These are phyloP conservation scores for Linum tenue DNA, from an alignment of 345 rosid species.

Conservation along the genomic window DNA sequence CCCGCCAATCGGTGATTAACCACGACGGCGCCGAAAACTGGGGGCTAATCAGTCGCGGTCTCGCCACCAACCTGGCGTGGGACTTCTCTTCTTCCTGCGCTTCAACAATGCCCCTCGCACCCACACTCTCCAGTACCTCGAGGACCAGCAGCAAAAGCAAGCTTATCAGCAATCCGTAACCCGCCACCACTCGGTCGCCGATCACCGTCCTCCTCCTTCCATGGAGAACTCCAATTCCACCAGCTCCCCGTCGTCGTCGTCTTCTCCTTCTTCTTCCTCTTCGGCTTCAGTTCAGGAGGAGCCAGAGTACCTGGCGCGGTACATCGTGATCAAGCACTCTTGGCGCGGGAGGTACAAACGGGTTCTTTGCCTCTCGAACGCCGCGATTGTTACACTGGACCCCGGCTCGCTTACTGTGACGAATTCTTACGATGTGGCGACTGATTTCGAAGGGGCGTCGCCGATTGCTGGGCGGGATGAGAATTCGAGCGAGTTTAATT, in stretches of 20 bases:
- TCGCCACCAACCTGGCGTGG: constrained; percentile 62
- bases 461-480: constrained; percentile 75
- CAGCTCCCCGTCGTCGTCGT: constrained; percentile 5
- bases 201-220: constrained; percentile 19
- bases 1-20: background rate
- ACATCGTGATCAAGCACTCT: constrained; percentile 76
- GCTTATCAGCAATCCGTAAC: constrained; percentile 28
- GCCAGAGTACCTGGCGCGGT: constrained; percentile 89
- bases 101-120: constrained; percentile 51
- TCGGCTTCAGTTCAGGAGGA: constrained; percentile 42
- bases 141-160: constrained; percentile 15
- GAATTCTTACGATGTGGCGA: constrained; percentile 56
- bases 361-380: constrained; percentile 65
- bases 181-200: constrained; percentile 21
- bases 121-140: constrained; percentile 53
- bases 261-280: constrained; percentile 19
- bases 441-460: constrained; percentile 65
- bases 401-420: constrained; percentile 70
- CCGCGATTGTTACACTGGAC: constrained; percentile 67
- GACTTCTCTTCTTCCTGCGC: constrained; percentile 58
- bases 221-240: constrained; percentile 40
- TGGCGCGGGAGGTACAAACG: constrained; percentile 98
- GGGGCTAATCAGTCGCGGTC: constrained; percentile 91
- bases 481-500: constrained; percentile 55
- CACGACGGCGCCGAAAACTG: constrained; percentile 46